Conservation (phyloP, 345 rosid genomes). For the Rhizophora apiculata region DNA sequence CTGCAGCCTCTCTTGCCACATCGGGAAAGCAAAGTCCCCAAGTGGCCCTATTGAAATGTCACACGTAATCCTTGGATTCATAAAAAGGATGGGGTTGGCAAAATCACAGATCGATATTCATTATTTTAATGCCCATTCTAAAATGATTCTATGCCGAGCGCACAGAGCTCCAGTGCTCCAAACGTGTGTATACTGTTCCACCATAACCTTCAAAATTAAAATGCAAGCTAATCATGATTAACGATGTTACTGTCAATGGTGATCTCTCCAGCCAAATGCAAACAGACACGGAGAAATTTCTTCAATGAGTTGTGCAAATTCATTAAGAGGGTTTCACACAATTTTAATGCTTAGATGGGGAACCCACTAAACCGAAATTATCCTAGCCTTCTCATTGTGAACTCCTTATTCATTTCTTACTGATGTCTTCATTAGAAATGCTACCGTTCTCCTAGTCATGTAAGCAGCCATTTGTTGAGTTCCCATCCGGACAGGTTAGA, state of each 20-base stretch:
- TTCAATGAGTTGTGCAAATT: not conserved
- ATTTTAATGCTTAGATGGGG: not conserved
- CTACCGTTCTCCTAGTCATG: constrained; percentile 24
- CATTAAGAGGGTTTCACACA: not conserved
- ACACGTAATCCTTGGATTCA: not conserved
- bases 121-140: too few species aligned
- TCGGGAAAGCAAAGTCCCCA: constrained; percentile 24
- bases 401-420: not conserved
- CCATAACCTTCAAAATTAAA: too few species aligned
- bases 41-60: constrained; percentile 3
- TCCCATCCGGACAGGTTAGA: constrained; percentile 41
- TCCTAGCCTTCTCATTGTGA: too few species aligned
- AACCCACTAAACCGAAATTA: too few species aligned
- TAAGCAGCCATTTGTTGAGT: constrained; percentile 18
- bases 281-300: not conserved
- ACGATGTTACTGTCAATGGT: not conserved
- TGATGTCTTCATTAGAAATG: constrained; percentile 10
- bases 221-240: not conserved
- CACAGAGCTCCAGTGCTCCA: not conserved
- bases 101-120: too few species aligned
- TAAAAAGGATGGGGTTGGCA: too few species aligned
- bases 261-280: not conserved
- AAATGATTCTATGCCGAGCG: constrained; percentile 1
- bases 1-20: constrained; percentile 26
- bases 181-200: not conserved